phyloP scores from a whole-genome alignment of 805 yeast genomes.

The Yamadazyma endophytica region DNA sequence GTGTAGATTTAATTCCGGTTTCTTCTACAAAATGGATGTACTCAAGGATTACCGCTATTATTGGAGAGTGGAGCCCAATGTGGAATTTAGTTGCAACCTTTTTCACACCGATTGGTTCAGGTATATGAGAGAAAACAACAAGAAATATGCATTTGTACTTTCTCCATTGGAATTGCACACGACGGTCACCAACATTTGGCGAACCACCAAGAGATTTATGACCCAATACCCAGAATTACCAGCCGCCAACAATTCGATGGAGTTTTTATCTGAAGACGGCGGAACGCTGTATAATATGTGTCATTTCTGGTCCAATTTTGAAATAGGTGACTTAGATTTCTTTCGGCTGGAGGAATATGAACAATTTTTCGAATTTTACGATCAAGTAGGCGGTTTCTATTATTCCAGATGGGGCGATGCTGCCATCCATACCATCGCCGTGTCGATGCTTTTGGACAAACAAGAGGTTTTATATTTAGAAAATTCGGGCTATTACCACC shows the following conservation, averaged over 20 bases:
- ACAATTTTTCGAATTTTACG: conserved; percentile 58
- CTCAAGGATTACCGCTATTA: conserved; percentile 57
- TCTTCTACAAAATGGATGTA: conserved; percentile 58
- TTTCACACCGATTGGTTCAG: conserved; percentile 55
- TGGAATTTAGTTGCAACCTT: conserved; percentile 52
- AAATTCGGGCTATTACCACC: conserved; percentile 70
- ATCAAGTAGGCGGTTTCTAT: conserved; percentile 68
- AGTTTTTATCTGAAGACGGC: conserved; percentile 14
- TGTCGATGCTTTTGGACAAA: conserved; percentile 52
- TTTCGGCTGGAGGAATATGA: conserved; percentile 57
- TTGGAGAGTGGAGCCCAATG: conserved; percentile 76
- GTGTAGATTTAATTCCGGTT: conserved; percentile 50
- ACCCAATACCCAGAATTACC: conserved; percentile 40
- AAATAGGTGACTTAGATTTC: conserved; percentile 66
- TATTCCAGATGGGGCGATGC: conserved; percentile 94
- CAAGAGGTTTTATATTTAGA: conserved; percentile 65
- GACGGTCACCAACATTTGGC: conserved; percentile 45
- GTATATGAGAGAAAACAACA: conserved; percentile 50
- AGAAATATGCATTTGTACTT: conserved; percentile 63
- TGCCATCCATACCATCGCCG: conserved; percentile 77
- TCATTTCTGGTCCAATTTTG: conserved; percentile 81
- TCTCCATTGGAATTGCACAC: conserved; percentile 56
- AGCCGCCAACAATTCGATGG: conserved; percentile 38
- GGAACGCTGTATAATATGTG: conserved; percentile 62
- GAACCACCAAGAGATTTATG: background rate